Base-by-base conservation (phyloP, 768 basidiomycete species). In the Panaeolus papilionaceus region DNA sequence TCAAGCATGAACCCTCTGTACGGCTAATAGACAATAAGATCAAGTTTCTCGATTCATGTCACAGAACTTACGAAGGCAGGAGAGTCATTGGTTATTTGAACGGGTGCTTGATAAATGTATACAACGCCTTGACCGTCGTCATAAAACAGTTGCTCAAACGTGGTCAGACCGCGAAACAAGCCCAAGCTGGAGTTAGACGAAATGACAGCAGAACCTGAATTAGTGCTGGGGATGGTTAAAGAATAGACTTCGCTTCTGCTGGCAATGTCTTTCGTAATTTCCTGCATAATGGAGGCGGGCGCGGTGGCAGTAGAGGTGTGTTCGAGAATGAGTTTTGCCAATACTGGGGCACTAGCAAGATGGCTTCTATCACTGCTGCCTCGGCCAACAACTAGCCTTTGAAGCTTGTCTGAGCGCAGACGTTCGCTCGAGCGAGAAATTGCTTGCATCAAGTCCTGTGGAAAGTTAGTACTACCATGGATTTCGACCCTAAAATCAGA, bases 1-100 rank as follows among this genome's bases (percentile, higher is more conserved):
- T 95, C 94, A 12, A 95, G 83, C 86, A 94, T 86, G 65, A 94
- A 83, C 9, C 91, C 92, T 23, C 94, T 86, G 74, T 89, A 92
- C 0, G 89, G 89, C 90, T 91, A 70, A 6, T 39, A 28, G 38
- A 26, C 16, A 23, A 45, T 40, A 12, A 64, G 12, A 23, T 63
- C 49, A 51, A 45, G 54, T 20, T 54, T 65, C 20, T 63, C 9
- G 12, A 37, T 28, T 20, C 33, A 38, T n/a, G 14, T 16, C 39
- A 1, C 2, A 66, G 61, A 37, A 82, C 87, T 64, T 74, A 90
- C 89, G 80, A 86, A 93, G 11, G 87, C 87, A 20, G 92, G 91
- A 3, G 80, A 72, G 75, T 94, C 92, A 51, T 84, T 78, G 14
- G 71, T 68, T 45, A 93, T 89, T 6, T 80, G 78, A 14, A 91